These are phyloP conservation scores for Globisporangium okanoganense DNA, from an alignment of 352 stramenopile species.

Conservation along the genomic window DNA sequence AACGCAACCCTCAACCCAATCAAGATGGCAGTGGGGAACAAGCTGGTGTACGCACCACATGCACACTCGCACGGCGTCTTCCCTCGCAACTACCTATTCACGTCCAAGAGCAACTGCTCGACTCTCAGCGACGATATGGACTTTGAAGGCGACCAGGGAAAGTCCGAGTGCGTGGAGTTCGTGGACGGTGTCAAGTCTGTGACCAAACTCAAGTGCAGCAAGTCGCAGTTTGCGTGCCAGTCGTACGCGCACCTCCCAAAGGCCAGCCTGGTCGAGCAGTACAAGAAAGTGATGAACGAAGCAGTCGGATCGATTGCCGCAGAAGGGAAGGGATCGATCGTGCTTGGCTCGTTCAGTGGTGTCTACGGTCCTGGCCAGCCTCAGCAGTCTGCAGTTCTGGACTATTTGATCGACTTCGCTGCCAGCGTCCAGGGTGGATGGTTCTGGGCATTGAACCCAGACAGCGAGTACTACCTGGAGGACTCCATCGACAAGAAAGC, in stretches of 20 bases:
- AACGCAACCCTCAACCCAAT: slow-evolving; percentile 50
- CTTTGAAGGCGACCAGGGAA: slow-evolving; percentile 18
- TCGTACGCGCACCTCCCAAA: slow-evolving; percentile 37
- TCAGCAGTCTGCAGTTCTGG: slow-evolving; percentile 49
- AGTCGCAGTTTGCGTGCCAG: slow-evolving; percentile 35
- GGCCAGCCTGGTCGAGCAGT: slow-evolving; percentile 24
- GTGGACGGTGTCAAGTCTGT: slow-evolving; percentile 30
- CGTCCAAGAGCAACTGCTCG: slow-evolving; percentile 38
- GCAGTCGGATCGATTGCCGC: slow-evolving; percentile 35
- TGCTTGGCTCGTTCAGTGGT: slow-evolving; percentile 61
- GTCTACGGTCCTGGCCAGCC: slow-evolving; percentile 54
- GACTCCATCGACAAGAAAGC: slow-evolving; percentile 37
- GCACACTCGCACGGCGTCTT: slow-evolving; percentile 49
- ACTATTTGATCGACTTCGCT: slow-evolving; percentile 61
- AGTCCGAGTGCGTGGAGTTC: slow-evolving; percentile 42
- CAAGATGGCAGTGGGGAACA: slow-evolving; percentile 38
- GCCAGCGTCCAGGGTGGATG: slow-evolving; percentile 49
- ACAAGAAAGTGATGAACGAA: slow-evolving; percentile 39
- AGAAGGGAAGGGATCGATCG: slow-evolving; percentile 30
- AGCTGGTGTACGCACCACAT: slow-evolving; percentile 65
- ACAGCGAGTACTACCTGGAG: slow-evolving; percentile 55
- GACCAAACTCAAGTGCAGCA: slow-evolving; percentile 34
- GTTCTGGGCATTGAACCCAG: slow-evolving; percentile 64
- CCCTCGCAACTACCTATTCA: slow-evolving; percentile 63
- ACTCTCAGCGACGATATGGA: slow-evolving; percentile 19